Conservation (phyloP, 768 basidiomycete species). For the Mycena rebaudengoi region DNA sequence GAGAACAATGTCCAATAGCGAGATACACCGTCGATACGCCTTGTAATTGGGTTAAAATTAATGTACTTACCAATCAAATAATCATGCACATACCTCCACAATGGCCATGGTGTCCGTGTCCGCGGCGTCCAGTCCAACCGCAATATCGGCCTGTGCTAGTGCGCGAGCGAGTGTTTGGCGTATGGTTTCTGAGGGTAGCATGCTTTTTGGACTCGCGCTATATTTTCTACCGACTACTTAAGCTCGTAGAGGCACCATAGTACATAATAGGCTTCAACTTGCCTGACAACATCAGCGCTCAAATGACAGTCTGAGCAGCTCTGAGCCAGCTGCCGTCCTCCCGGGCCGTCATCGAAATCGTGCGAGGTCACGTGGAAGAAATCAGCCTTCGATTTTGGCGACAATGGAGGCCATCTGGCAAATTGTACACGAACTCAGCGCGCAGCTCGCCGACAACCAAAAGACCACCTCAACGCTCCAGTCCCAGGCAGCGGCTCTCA, state of each 20-base stretch:
- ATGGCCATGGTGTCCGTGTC: slow-evolving; percentile 19
- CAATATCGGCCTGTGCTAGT: slow-evolving; percentile 16
- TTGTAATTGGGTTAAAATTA: too few relatives aligned
- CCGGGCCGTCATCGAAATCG: too few relatives aligned
- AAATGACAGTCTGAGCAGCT: too few relatives aligned
- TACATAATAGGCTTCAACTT: too few relatives aligned
- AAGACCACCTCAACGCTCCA: slow-evolving; percentile 76
- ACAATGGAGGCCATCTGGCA: too few relatives aligned
- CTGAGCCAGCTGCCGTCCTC: too few relatives aligned
- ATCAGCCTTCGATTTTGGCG: too few relatives aligned
- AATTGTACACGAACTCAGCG: slow-evolving; percentile 82
- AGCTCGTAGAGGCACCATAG: too few relatives aligned
- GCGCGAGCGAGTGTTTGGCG: slow-evolving; percentile 22
- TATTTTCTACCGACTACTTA: too few relatives aligned
- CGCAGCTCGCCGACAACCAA: slow-evolving; percentile 85
- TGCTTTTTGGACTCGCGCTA: background rate
- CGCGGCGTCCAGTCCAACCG: slow-evolving; percentile 23
- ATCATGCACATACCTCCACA: too few relatives aligned
- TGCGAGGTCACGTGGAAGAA: too few relatives aligned
- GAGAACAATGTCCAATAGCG: slow-evolving; percentile 18
- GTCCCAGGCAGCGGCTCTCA: slow-evolving; percentile 73
- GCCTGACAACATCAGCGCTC: slow-evolving; percentile 23
- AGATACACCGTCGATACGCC: slow-evolving; percentile 20
- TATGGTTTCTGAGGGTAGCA: slow-evolving; percentile 18
- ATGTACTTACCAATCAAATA: too few relatives aligned